phyloP scores from a whole-genome alignment of 176 grass and related monocot genomes.

The Dendrocalamus sinicus region DNA sequence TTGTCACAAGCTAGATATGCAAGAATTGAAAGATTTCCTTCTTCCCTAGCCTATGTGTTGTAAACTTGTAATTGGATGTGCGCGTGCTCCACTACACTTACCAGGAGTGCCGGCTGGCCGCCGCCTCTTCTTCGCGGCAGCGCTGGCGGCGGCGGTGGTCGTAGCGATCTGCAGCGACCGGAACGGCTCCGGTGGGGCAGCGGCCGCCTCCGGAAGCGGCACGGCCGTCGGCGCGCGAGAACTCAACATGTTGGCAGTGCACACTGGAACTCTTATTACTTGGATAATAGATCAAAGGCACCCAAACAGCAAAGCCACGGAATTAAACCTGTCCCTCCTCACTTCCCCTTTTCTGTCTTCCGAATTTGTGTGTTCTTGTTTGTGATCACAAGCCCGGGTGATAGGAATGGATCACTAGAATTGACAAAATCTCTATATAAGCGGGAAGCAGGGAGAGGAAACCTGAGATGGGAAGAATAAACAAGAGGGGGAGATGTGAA shows the following conservation, averaged over 20 bases:
- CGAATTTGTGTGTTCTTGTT: conserved; percentile 17
- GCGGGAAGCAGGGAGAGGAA: conserved; percentile 13
- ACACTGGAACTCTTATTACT: not conserved
- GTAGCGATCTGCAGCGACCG: conserved; percentile 54
- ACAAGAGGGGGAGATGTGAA: conserved; percentile 43
- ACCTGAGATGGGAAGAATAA: conserved; percentile 44
- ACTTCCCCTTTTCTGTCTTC: no score
- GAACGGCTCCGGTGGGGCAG: conserved; percentile 45
- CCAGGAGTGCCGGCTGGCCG: conserved; percentile 90
- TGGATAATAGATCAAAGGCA: not conserved
- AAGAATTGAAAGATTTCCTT: not conserved
- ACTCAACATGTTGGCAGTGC: conserved; percentile 49
- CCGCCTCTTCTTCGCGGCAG: conserved; percentile 67
- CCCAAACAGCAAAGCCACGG: not conserved
- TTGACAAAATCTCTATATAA: conserved; percentile 46
- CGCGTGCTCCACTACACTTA: conserved; percentile 32
- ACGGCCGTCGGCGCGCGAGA: conserved; percentile 42
- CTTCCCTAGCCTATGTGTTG: not conserved
- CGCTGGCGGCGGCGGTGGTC: not conserved
- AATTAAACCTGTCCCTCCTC: not conserved
- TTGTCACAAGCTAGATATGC: not conserved
- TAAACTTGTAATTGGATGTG: conserved; percentile 43
- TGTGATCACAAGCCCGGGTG: not conserved
- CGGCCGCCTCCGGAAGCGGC: conserved; percentile 17
- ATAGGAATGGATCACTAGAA: conserved; percentile 38